Base-by-base conservation (phyloP, 2,329 filamentous ascomycete genomes). In the Colletotrichum chlorophyti region DNA sequence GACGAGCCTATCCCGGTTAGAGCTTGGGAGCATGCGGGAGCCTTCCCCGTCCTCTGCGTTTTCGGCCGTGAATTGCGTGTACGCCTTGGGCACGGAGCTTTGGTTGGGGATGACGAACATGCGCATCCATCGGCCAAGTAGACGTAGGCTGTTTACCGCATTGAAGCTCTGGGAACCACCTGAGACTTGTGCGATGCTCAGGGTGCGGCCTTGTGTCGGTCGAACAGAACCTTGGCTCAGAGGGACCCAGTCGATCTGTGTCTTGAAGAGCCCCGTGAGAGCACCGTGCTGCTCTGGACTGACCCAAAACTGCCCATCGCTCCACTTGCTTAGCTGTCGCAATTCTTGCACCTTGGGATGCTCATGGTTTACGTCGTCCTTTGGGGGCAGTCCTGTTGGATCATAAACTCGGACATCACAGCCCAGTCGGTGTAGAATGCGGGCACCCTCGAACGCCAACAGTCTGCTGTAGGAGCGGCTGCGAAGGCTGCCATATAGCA, bases 211-310 rank as follows among this genome's bases (percentile, higher is more conserved):
- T 71, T 90, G 86, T 0, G 87, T 89, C 0, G 85, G 87, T 0
- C 86, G 82, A 0, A 90, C 81, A 8, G 82, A 83, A 21, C 86
- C 86, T 0, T 82, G 82, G 2, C 76, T 80, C 0, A 90, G 74
- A 0, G 86, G 86, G 34, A 89, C 86, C 87, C 87, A 89, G 69
- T 90, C 87, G 43, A 89, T 89, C 63, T 89, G 86, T 63, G 87
- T 87, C 63, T 89, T 89, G 76, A 89, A 89, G 0, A 89, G 82
- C 4, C 80, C 84, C 0, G 86, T 88, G 77, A 58, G 62, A 40
- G 50, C 88, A 0, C 87, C 87, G 62, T 90, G 86, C 70, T 89
- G 86, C 66, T 90, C 87, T 0, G 86, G 86, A 8, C 81, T 84
- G 9, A 86, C 73, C 87, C 86, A 89, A 14, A 89, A 65, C 64